These are phyloP conservation scores for Boletus sp. DNA, from an alignment of 768 basidiomycete genomes.

Conservation along the genomic window DNA sequence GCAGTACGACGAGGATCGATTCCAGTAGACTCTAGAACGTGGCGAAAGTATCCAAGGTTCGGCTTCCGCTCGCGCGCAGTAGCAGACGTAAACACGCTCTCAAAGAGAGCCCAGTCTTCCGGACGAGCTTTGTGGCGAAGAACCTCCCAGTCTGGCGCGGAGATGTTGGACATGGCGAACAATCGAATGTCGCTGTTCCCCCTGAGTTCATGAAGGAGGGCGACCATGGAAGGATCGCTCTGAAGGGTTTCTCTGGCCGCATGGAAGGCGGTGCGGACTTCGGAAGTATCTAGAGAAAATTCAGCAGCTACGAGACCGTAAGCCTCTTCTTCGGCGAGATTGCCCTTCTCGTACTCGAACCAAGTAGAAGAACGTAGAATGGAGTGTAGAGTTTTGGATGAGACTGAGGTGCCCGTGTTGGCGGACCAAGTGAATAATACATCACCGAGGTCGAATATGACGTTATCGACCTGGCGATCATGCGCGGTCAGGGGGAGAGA, in stretches of 20 bases:
- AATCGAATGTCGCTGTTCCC: conserved; percentile 2
- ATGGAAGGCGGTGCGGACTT: conserved; percentile 10
- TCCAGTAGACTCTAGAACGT: conserved; percentile 15
- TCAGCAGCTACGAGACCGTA: conserved; percentile 7
- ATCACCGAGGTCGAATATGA: conserved; percentile 24
- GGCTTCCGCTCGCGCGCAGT: conserved; percentile 18
- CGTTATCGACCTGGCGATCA: conserved; percentile 21
- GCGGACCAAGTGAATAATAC: conserved; percentile 25
- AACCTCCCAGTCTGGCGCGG: conserved; percentile 20
- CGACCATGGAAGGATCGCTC: conserved; percentile 12
- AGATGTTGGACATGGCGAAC: conserved; percentile 26
- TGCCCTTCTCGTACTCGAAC: conserved; percentile 26
- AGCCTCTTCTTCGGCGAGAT: conserved; percentile 9
- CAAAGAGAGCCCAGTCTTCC: conserved; percentile 22
- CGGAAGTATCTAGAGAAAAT: conserved; percentile 16
- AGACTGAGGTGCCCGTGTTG: conserved; percentile 11
- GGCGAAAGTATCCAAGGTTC: conserved; percentile 18
- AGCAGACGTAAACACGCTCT: conserved; percentile 21
- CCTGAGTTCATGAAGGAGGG: conserved; percentile 17
- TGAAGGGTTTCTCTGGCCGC: conserved; percentile 9
- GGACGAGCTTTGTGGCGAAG: conserved; percentile 11
- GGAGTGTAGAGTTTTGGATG: conserved; percentile 5
- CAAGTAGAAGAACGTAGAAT: conserved; percentile 18
- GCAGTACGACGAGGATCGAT: conserved; percentile 19
- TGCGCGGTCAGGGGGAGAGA: neutral